Evolutionary conservation across 139 green algal genomes (phyloP).

Genomic region (Chlorella sp.): DNA sequence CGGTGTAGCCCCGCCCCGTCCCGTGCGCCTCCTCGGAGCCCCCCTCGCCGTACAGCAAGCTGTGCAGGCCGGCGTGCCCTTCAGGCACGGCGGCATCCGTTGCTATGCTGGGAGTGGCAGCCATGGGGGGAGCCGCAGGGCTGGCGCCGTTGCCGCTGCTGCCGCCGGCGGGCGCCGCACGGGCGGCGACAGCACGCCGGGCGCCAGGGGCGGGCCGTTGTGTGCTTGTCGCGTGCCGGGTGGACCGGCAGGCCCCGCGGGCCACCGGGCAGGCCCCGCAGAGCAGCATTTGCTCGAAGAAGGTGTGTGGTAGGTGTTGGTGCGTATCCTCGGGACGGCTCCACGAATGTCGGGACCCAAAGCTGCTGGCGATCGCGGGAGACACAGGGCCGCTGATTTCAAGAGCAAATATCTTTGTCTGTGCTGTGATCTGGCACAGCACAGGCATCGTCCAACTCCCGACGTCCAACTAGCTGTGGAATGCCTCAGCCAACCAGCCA

Average conservation of each 20-base stretch:
- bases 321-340: too few relatives aligned
- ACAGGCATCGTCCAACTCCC: too few relatives aligned
- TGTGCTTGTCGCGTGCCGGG: not conserved
- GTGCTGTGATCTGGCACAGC: too few relatives aligned
- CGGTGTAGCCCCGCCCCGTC: conserved; percentile 39
- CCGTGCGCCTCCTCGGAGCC: conserved; percentile 72
- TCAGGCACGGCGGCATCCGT: conserved; percentile 85
- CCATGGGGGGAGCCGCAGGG: not conserved
- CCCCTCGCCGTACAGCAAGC: conserved; percentile 81
- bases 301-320: too few relatives aligned
- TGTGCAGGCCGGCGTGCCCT: conserved; percentile 83
- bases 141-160: not conserved
- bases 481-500: too few relatives aligned
- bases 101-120: conserved; percentile 4
- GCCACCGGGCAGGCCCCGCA: not conserved
- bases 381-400: too few relatives aligned
- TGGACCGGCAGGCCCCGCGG: not conserved
- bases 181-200: not conserved
- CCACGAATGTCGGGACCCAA: too few relatives aligned
- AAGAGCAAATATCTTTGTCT: too few relatives aligned
- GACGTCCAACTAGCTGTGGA: too few relatives aligned
- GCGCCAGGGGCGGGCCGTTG: not conserved
- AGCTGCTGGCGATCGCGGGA: too few relatives aligned
- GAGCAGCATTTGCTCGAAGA: too few relatives aligned
- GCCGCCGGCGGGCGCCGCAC: not conserved